Base-by-base conservation (phyloP, 352 stramenopile species). In the Hyphochytrium catenoides region DNA sequence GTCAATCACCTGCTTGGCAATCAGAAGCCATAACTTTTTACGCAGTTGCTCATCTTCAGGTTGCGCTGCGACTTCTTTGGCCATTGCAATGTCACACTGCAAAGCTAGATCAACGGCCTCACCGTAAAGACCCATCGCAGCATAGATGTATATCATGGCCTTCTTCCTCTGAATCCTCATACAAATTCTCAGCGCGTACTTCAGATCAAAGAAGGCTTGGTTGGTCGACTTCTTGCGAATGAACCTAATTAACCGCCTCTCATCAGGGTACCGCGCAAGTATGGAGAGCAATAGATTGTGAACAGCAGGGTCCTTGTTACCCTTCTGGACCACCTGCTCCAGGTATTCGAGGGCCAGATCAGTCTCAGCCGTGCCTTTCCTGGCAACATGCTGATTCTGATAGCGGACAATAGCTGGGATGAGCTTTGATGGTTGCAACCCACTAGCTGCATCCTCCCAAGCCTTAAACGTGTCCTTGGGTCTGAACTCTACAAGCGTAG, bases 131-230 rank as follows among this genome's bases (percentile, higher is more conserved):
- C 70, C 71, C 72, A 93, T 87, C 12, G 71, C 70, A 9, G 74
- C 85, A 51, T 93, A 93, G 30, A 93, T 90, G 53, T 90, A 85
- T 29, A 93, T 88, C 49, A 74, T 90, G 15, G 78, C 76, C 33
- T 68, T 71, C 36, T 82, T 85, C 52, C 89, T 83, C 33, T 84
- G 69, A 34, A 90, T 74, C 42, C 91, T 70, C 8, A 67, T 87
- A 47, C 78, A 93, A 20, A 93, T 48, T 11, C 74, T 70, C 18
- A 93, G 43, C 14, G 78, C 78, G 47, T 91, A 93, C 33, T 71
- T 74, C 36, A 89, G 75, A 44, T 93, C 76, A 37, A 87, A 90
- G 24, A 85, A 29, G 43, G 75, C 71, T 36, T 62, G 69, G 30
- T 68, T 69, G 51, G 81, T 67, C 39, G 69, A 83, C 45, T 85